Base-by-base conservation (phyloP, 2,329 filamentous ascomycete species). In the Diaporthe longicolla region DNA sequence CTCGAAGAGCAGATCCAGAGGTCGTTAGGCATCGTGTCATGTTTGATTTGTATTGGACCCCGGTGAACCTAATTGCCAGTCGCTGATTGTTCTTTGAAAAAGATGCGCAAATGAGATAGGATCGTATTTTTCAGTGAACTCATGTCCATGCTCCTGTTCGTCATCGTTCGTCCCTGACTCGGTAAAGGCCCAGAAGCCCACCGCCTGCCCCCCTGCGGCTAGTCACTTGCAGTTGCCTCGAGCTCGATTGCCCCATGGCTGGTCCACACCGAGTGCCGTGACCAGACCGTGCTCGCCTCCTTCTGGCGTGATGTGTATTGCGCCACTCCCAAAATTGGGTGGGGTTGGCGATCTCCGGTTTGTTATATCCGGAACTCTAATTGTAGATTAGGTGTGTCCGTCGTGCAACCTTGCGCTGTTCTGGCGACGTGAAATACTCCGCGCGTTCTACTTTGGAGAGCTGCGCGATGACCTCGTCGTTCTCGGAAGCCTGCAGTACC, bases 271-370 rank as follows among this genome's bases (percentile, higher is more conserved):
- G 45, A 35, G 26, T 37, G 35, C 61, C 29, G 29, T 48, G 61
- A 37, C 29, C 45, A 52, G 61, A 24, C 11, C 43, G 61, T 66
- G 61, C 45, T 4, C 29, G 29, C 26, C 10, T 17, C 45, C 63
- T n/a, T 19, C 21, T 68, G 13, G 63, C 48, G 63, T 40, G 32
- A 68, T 29, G 15, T 40, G 24, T 21, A 26, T 68, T 54, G 32
- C 45, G 63, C 48, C 63, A 68, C 32, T 37, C 6, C 48, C 48
- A 54, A 54, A 24, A 68, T 54, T 68, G 21, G 63, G 63, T 29
- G 63, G 32, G 32, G 48, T 54, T 40, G 32, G 45, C 48, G 45
- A 54, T 68, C 19, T 54, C 63, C 32, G 48, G 9, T 54, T 54
- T 68, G 29, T 32, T 35, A 71, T 37, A 54, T 54, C 45, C 48